Conservation (phyloP, 1,139 yeast genomes). For the Meyerozyma sp. region DNA sequence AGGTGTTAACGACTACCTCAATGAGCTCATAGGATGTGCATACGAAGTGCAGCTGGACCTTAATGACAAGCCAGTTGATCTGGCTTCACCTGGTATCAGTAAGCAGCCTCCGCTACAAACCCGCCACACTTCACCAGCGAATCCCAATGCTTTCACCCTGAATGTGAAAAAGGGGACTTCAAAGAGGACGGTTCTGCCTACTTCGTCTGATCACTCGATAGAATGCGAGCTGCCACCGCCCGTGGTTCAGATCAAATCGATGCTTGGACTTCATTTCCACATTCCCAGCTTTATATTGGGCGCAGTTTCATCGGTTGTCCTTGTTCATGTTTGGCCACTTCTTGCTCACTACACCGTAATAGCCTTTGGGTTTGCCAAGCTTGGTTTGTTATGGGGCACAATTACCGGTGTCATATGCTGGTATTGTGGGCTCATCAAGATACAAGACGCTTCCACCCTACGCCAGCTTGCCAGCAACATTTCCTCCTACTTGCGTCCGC, state of each 20-base stretch:
- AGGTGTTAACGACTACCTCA: slow-evolving; percentile 22
- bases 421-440: slow-evolving; percentile 26
- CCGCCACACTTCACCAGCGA: slow-evolving; percentile 3
- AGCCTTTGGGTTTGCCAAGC: slow-evolving; percentile 17
- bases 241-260: neutral
- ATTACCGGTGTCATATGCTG: slow-evolving; percentile 22
- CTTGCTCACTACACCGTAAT: slow-evolving; percentile 16
- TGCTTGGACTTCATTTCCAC: slow-evolving; percentile 15
- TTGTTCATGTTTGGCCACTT: slow-evolving; percentile 17
- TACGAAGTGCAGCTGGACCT: slow-evolving; percentile 3
- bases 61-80: neutral
- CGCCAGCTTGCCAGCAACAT: slow-evolving; percentile 6
- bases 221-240: neutral
- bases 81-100: neutral
- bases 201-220: neutral
- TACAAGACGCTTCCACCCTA: slow-evolving; percentile 15
- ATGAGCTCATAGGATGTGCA: slow-evolving; percentile 17
- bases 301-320: slow-evolving; percentile 15
- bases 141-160: neutral
- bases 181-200: neutral
- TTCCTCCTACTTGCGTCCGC: slow-evolving; percentile 2
- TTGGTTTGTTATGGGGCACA: slow-evolving; percentile 21
- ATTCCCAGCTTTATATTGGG: slow-evolving; percentile 32
- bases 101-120: slow-evolving; percentile 7
- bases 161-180: neutral